Percentiles rank a stretch among this genome's conserved stretches.
phyloP scores from a whole-genome alignment of 2,329 filamentous ascomycete species.

The Huntiella moniliformis region DNA sequence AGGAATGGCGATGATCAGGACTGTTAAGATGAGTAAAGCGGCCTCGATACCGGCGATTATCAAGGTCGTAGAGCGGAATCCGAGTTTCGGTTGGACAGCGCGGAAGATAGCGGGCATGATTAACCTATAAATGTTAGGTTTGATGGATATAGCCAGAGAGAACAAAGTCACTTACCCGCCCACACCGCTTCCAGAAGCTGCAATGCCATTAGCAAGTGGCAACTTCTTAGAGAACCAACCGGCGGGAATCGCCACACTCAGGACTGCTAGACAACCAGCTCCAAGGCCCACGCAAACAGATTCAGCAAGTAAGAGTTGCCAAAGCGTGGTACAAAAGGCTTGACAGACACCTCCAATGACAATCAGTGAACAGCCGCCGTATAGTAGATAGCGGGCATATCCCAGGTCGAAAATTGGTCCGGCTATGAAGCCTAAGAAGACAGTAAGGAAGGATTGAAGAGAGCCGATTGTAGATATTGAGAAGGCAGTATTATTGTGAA shows the following conservation, averaged over 20 bases:
- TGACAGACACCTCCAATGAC: constrained; percentile 23
- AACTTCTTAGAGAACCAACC: constrained; percentile 23
- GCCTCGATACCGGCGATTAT: constrained; percentile 20
- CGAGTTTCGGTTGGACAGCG: constrained; percentile 15
- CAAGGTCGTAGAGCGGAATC: constrained; percentile 21
- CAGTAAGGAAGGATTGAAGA: constrained; percentile 21
- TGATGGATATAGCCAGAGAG: neutral
- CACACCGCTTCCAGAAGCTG: constrained; percentile 23
- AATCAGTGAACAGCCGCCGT: constrained; percentile 18
- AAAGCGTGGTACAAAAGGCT: constrained; percentile 21
- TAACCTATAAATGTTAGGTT: constrained; percentile 13
- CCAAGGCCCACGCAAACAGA: constrained; percentile 26
- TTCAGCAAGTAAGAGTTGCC: constrained; percentile 24
- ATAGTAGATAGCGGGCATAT: constrained; percentile 18
- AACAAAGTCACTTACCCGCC: constrained; percentile 15
- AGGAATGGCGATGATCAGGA: constrained; percentile 17
- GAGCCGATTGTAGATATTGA: constrained; percentile 22
- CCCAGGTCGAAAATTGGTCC: constrained; percentile 24
- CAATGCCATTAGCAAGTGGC: constrained; percentile 25
- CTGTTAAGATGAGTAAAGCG: constrained; percentile 17
- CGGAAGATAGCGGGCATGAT: constrained; percentile 22
- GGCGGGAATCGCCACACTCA: constrained; percentile 22
- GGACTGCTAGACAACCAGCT: constrained; percentile 21
- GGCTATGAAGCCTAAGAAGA: constrained; percentile 20
- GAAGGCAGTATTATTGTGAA: constrained; percentile 15